phyloP scores from a whole-genome alignment of 2,329 filamentous ascomycete genomes.

The Lasiodiplodia theobromae region DNA sequence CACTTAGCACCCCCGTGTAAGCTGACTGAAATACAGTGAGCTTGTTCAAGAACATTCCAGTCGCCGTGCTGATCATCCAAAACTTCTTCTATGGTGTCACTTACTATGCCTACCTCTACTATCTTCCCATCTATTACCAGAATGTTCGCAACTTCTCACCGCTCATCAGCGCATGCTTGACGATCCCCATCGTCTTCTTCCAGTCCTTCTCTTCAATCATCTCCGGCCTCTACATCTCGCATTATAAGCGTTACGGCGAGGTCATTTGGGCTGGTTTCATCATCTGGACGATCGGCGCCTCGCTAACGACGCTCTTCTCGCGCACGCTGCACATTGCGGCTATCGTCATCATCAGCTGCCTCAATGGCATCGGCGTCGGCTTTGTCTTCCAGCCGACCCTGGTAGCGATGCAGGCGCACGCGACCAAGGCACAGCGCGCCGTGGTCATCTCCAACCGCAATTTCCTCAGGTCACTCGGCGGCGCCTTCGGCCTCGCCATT shows the following conservation, averaged over 20 bases:
- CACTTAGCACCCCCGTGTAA: not conserved
- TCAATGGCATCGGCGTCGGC: conserved; percentile 56
- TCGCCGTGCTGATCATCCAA: conserved; percentile 64
- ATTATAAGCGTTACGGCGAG: conserved; percentile 64
- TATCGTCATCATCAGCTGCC: conserved; percentile 60
- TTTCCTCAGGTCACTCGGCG: conserved; percentile 67
- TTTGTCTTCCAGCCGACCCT: conserved; percentile 61
- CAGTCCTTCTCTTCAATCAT: conserved; percentile 57
- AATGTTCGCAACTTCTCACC: conserved; percentile 59
- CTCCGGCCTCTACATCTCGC: conserved; percentile 66
- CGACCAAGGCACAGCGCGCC: conserved; percentile 62
- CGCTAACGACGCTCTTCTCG: conserved; percentile 60
- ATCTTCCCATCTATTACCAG: conserved; percentile 68
- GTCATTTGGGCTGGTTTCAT: conserved; percentile 61
- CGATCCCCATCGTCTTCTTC: conserved; percentile 57
- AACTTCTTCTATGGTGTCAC: conserved; percentile 67
- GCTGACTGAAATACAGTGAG: conserved; percentile 44
- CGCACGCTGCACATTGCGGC: conserved; percentile 50
- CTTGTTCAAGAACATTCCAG: conserved; percentile 62
- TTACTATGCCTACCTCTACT: conserved; percentile 68
- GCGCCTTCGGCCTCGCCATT: conserved; percentile 64
- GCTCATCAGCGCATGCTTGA: conserved; percentile 59
- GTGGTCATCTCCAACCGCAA: conserved; percentile 69
- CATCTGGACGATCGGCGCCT: conserved; percentile 60
- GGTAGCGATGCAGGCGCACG: conserved; percentile 62